A percentile compares a stretch with the other conserved stretches of the same genome.
phyloP scores from a whole-genome alignment of 106 monocot genomes.

The Posidonia australis region DNA sequence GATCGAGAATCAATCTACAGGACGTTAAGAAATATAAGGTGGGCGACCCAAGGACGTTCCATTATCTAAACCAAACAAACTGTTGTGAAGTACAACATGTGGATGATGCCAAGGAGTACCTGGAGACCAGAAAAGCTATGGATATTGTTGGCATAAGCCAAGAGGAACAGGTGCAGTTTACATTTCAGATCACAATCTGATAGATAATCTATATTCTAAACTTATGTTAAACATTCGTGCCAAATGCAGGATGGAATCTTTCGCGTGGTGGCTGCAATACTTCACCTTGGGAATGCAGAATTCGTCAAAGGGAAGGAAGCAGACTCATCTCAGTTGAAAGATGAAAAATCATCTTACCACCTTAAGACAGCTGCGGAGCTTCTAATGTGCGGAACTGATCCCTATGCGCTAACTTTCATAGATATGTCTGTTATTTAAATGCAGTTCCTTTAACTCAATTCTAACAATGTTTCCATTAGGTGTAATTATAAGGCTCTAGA shows the following conservation, averaged over 20 bases:
- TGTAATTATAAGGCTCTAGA: conserved; percentile 53
- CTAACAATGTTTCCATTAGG: conserved; percentile 32
- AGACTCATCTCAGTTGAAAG: conserved; percentile 72
- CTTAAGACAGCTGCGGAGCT: conserved; percentile 78
- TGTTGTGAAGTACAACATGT: conserved; percentile 65
- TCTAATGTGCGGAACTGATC: conserved; percentile 39
- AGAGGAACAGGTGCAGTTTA: conserved; percentile 50
- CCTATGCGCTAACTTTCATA: neutral
- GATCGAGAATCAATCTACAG: conserved; percentile 17
- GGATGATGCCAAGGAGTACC: conserved; percentile 61
- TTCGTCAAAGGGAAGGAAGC: conserved; percentile 78
- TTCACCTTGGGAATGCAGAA: conserved; percentile 78
- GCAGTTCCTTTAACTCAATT: neutral
- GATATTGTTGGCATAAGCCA: conserved; percentile 53
- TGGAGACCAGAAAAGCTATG: conserved; percentile 67
- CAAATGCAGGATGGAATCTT: conserved; percentile 76
- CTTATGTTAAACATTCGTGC: neutral
- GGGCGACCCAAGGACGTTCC: conserved; percentile 40
- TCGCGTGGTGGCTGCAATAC: conserved; percentile 81
- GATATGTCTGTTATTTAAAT: neutral
- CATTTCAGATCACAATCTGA: neutral
- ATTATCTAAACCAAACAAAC: conserved; percentile 57
- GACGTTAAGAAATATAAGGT: conserved; percentile 55
- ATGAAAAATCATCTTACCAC: conserved; percentile 55
- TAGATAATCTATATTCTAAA: neutral